Conservation (phyloP, 2,329 filamentous ascomycete species). For the Chalaropsis thielavioides region DNA sequence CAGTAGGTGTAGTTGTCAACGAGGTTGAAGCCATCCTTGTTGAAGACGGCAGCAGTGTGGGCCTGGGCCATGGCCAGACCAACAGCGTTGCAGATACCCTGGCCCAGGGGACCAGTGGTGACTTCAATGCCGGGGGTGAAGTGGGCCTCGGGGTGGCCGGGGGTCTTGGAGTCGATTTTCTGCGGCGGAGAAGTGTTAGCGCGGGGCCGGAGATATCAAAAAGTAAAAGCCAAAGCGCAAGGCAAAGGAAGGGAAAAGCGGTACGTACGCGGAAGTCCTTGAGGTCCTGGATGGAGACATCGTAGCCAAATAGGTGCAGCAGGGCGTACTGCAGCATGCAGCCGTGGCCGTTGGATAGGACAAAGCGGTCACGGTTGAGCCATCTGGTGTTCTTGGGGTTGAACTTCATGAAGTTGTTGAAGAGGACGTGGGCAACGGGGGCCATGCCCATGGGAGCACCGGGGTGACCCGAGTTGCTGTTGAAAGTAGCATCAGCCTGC, state of each 20-base stretch:
- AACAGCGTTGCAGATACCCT: constrained; percentile 94
- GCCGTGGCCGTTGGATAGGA: constrained; percentile 96
- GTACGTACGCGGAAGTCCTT: constrained; percentile 85
- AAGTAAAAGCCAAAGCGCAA: neutral
- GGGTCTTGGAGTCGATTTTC: constrained; percentile 58
- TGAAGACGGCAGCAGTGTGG: constrained; percentile 81
- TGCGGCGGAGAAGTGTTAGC: constrained; percentile 22
- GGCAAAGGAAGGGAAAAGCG: neutral
- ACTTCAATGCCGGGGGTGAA: constrained; percentile 96
- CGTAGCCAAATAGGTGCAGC: constrained; percentile 91
- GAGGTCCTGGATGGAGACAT: constrained; percentile 72
- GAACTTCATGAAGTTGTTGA: constrained; percentile 98
- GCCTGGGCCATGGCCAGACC: constrained; percentile 94
- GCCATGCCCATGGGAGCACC: constrained; percentile 96
- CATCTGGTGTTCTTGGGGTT: constrained; percentile 98
- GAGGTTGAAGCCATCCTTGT: constrained; percentile 86
- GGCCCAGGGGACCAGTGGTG: constrained; percentile 91
- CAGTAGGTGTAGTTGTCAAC: constrained; percentile 93
- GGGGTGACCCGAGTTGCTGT: constrained; percentile 95
- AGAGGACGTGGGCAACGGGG: constrained; percentile 88
- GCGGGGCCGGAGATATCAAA: neutral
- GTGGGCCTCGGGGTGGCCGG: constrained; percentile 90
- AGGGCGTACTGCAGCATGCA: constrained; percentile 99
- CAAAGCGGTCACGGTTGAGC: constrained; percentile 95
- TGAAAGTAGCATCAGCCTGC: constrained; percentile 91